Evolutionary conservation across 331 rosid species (phyloP), one percentile per base, ranked within the genome.

Genomic region (Arachis monticola): DNA sequence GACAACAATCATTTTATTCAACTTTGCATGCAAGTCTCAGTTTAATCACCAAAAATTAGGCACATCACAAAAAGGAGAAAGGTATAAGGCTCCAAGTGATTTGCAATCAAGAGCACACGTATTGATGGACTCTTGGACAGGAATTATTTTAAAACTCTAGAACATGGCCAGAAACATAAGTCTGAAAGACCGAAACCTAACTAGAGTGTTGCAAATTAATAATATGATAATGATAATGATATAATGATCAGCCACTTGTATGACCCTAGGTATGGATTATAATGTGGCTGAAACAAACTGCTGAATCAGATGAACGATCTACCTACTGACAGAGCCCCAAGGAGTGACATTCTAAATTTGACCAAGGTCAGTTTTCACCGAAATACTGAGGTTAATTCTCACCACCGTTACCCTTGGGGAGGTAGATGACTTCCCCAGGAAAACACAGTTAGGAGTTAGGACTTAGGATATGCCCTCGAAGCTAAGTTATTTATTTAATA

Each of bases 221-320:
- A 27, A 27, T 27, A 27, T 27, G 30, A 35, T 35, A 35, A 27
- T 27, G 30, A 35, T 35, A 35, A 35, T 4, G 3, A 38, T 38
- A 38, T 38, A 48, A 12, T 48, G 10, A 9, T 40, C 27, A n/a
- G 76, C 40, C 31, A 44, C 22, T 48, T 6, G 17, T 31, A 42
- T 41, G 8, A 31, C 46, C 58, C 30, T 17, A 41, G 57, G 57
- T n/a, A 63, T 40, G 5, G 40, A 56, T 10, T 71, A 14, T 45
- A 27, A 40, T 42, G 72, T 11, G 57, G 44, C 9, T 48, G 48
- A 58, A 35, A 14, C 35, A 31, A 50, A 67, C 67, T 79, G 17
- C 59, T 0, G 5, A 48, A 60, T 14, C 58, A 22, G 10, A 30
- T 1, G 57, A 40, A 64, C 12, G 52, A 9, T 3, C 44, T 8